phyloP scores from a whole-genome alignment of 768 basidiomycete genomes.

The Boletus sensibilis region DNA sequence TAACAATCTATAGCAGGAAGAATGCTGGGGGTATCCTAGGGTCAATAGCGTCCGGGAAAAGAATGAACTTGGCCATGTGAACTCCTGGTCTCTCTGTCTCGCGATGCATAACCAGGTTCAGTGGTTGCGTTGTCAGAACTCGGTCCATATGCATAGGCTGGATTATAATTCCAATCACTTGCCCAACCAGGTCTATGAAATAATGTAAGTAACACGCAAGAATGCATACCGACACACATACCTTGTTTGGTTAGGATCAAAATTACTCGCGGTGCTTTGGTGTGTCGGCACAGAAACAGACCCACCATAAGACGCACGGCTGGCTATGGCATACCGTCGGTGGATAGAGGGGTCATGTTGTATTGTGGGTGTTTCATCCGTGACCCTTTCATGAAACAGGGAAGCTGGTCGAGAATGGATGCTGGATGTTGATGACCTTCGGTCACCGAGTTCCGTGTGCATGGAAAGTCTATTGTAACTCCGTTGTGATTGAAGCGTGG shows the following conservation, averaged over 20 bases:
- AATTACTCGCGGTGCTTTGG: background rate
- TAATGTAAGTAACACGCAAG: background rate
- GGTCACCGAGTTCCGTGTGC: constrained; percentile 6
- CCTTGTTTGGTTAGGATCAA: constrained; percentile 13
- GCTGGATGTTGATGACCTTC: constrained; percentile 11
- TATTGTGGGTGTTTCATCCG: constrained; percentile 3
- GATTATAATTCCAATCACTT: constrained; percentile 21
- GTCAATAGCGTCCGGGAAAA: constrained; percentile 17
- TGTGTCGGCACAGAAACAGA: constrained; percentile 5
- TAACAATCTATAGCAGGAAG: constrained; percentile 1
- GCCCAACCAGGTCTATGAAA: constrained; percentile 12
- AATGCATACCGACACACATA: background rate
- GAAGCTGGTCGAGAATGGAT: constrained; percentile 12
- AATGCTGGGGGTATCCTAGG: background rate
- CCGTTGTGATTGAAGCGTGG: constrained; percentile 10
- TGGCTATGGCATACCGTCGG: background rate
- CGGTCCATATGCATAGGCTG: constrained; percentile 8
- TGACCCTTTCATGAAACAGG: constrained; percentile 2
- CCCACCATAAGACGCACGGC: background rate
- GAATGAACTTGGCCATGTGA: constrained; percentile 10
- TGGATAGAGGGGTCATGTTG: background rate
- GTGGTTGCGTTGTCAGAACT: background rate
- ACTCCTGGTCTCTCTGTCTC: constrained; percentile 1
- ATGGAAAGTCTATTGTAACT: constrained; percentile 11
- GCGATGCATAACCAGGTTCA: constrained; percentile 4